phyloP scores from a whole-genome alignment of 306 rosid genomes.

The Trifolium dubium region DNA sequence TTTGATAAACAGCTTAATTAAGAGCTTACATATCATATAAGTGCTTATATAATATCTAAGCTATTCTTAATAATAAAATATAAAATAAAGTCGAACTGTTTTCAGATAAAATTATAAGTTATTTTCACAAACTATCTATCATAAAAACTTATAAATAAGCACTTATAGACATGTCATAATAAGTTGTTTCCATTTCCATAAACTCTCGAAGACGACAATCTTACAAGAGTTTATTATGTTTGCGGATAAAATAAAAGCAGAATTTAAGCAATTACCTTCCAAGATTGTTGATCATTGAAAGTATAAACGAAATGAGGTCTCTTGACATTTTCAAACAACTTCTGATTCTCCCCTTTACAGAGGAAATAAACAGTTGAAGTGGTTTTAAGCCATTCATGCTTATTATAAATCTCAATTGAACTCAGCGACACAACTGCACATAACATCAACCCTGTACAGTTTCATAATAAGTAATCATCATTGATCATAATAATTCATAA shows the following conservation, averaged over 20 bases:
- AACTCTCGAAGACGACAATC: too few relatives aligned
- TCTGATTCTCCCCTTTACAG: slow-evolving; percentile 70
- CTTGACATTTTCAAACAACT: slow-evolving; percentile 68
- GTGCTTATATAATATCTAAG: neutral
- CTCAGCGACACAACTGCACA: slow-evolving; percentile 69
- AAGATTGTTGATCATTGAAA: slow-evolving; percentile 85
- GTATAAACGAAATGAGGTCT: slow-evolving; percentile 51
- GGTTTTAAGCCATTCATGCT: slow-evolving; percentile 64
- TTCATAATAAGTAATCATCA: too few relatives aligned
- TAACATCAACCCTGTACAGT: slow-evolving; percentile 50
- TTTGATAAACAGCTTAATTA: neutral
- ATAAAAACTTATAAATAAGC: neutral
- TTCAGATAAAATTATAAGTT: neutral
- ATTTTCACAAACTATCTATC: neutral
- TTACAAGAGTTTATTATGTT: too few relatives aligned
- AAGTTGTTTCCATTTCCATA: too few relatives aligned
- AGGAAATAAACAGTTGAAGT: slow-evolving; percentile 72
- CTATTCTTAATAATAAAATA: neutral
- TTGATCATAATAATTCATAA: too few relatives aligned
- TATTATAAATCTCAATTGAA: slow-evolving; percentile 65
- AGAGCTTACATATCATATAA: neutral
- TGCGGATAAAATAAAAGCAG: too few relatives aligned
- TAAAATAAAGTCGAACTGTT: neutral
- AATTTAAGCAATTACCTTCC: slow-evolving; percentile 62
- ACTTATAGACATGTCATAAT: too few relatives aligned